These are phyloP conservation scores for Mycosphaerella sp. DNA, from an alignment of 2,329 filamentous ascomycete species.

Conservation along the genomic window DNA sequence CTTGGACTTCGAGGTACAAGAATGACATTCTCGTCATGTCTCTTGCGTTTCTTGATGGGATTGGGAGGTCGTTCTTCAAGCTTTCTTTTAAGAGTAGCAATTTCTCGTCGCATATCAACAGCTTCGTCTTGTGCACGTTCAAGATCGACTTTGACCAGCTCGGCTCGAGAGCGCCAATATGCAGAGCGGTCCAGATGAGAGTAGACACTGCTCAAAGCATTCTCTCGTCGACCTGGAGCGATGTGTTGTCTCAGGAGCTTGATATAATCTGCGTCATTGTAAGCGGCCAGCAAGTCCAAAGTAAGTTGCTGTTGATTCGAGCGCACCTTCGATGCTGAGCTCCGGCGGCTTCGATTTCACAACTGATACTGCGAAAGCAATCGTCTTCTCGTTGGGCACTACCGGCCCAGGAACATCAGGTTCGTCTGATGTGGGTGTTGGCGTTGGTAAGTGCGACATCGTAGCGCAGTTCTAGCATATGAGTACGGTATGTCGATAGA, in stretches of 20 bases:
- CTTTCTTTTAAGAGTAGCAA: constrained; percentile 22
- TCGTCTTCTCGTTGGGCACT: constrained; percentile 13
- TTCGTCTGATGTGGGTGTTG: neutral
- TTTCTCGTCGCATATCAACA: constrained; percentile 22
- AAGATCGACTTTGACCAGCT: constrained; percentile 19
- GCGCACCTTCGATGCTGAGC: constrained; percentile 28
- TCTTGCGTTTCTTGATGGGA: constrained; percentile 29
- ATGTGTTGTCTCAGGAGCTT: constrained; percentile 34
- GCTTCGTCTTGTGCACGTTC: constrained; percentile 18
- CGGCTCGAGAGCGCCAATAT: constrained; percentile 35
- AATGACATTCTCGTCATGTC: constrained; percentile 23
- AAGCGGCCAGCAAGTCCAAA: constrained; percentile 3
- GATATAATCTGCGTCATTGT: constrained; percentile 26
- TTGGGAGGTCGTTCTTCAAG: constrained; percentile 13
- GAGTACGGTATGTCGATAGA: neutral
- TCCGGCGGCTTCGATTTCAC: constrained; percentile 36
- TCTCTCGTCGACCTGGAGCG: constrained; percentile 22
- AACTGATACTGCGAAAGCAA: constrained; percentile 27
- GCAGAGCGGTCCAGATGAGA: constrained; percentile 37
- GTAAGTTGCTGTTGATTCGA: neutral
- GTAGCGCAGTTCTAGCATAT: neutral
- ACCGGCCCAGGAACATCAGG: neutral
- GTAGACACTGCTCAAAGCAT: constrained; percentile 23
- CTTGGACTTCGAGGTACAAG: constrained; percentile 23
- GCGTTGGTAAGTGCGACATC: neutral